A percentile compares a stretch with the other conserved stretches of the same genome.
phyloP scores from a whole-genome alignment of 192 early-diverging fungal genomes.

The Obelidium mucronatum region DNA sequence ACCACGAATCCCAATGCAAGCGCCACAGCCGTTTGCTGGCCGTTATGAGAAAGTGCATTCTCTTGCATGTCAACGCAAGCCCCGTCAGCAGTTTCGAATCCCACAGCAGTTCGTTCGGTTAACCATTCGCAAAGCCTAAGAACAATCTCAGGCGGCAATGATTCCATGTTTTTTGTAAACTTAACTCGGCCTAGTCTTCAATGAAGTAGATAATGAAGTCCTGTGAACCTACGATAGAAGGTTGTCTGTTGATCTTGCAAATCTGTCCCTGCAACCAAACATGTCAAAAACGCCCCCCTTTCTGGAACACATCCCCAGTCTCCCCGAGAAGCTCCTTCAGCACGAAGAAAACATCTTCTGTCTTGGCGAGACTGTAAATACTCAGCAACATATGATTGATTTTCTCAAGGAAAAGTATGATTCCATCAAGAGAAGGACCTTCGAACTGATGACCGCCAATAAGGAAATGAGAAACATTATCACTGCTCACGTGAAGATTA shows the following conservation, averaged over 20 bases:
- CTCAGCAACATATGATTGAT: conserved; percentile 1
- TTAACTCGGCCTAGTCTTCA: no score
- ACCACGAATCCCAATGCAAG: no score
- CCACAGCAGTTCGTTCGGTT: no score
- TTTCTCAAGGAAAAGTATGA: not conserved
- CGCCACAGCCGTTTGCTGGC: no score
- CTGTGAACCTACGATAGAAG: no score
- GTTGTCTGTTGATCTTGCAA: not conserved
- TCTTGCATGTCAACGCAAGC: no score
- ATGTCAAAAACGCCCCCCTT: not conserved
- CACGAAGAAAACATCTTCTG: not conserved
- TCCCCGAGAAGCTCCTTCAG: not conserved
- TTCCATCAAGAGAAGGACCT: not conserved
- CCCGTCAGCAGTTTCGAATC: no score
- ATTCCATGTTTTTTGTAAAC: no score
- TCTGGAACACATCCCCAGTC: not conserved
- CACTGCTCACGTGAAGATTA: conserved; percentile 4
- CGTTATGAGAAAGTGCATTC: no score
- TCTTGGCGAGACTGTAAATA: not conserved
- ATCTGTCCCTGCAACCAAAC: not conserved
- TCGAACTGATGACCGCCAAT: conserved; percentile 8
- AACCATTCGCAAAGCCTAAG: no score
- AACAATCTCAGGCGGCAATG: no score
- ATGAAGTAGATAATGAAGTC: no score
- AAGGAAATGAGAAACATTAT: conserved; percentile 5